Base-by-base conservation (phyloP, 1,284 basidiomycete genomes). In the Pascua guehoae region DNA sequence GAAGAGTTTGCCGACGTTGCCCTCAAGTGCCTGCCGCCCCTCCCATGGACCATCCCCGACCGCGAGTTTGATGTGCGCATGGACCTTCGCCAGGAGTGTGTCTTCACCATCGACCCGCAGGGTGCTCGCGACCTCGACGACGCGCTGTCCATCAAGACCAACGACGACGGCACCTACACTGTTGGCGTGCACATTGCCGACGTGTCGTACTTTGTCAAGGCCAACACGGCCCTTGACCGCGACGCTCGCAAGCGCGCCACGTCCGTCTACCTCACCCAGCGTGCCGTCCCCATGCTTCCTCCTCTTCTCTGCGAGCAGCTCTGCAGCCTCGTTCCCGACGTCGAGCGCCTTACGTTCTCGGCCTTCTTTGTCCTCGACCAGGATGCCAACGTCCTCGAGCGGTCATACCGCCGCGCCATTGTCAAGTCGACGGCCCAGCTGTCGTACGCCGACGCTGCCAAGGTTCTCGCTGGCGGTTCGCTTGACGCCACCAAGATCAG, bases 171-270 rank as follows among this genome's bases (percentile, higher is more conserved):
- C 17, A 91, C 88, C 9, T 92, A 85, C 71, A 89, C 92, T 52
- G 84, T 99, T 50, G 91, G 91, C 56, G 86, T 98, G 12, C 96
- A 98, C 71, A 86, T 98, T 65, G 89, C 94, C 17, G 96, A 99
- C 75, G 93, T 98, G 1, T 90, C 93, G 2, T 88, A 89, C 81
- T 98, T 98, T 79, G 89, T 95, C 71, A 95, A 93, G 80, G 86
- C 91, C 32, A 96, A 96, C 76, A 96, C 91, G 9, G 89, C 94
- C 15, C 81, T 99, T 65, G 96, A 99, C 71, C 91, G 96, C 40
- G 96, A 99, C 77, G 96, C 96, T 49, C 86, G 92, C 67, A 98
- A 97, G 79, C 85, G 95, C 62, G 95, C 93, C 36, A 98, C 94
- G 3, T 92, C 90, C 66, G 96, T 98, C 50, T 97, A 97, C 73